Base-by-base conservation (phyloP, 352 stramenopile species). In the Globisporangium cederbergense region DNA sequence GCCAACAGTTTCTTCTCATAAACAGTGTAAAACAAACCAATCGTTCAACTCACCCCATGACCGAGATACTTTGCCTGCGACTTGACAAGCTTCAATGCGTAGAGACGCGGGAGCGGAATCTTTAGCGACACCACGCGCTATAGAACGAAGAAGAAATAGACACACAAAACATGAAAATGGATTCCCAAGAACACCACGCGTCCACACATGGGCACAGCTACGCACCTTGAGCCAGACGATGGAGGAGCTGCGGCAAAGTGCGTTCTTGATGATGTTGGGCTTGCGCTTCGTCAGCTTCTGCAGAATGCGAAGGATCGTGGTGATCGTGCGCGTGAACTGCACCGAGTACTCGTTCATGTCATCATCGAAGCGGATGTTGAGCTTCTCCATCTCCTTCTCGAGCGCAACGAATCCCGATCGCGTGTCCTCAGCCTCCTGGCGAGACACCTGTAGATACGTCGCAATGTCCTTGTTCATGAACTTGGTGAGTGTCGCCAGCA, bases 401-500 rank as follows among this genome's bases (percentile, higher is more conserved):
- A 90, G 76, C 13, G 71, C 70, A 53, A 79, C 77, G 20, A 92
- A 89, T 13, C 86, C 83, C 9, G 67, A 75, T 22, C 81, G 81
- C 0, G 51, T 28, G 34, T 90, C 78, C 38, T 89, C 77, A 0
- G 56, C 56, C 22, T 88, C 78, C 64, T 88, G 77, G 0, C 79
- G 74, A 20, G 79, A 76, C 46, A 91, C 81, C 60, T 94, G 85
- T 30, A 94, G 68, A 60, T 92, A 94, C 40, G 83, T 90, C 13
- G 72, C 70, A 61, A 91, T 71, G 73, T 94, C 86, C 64, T 91
- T 90, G 67, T 94, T 94, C 81, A 94, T 90, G 62, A 92, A 94
- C 64, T 94, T 94, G 58, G 83, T 94, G 42, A 91, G 36, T 11
- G 86, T 91, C 51, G 71, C 73, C 30, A 92, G 65, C 38, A 92